Percentiles rank a stretch among this genome's conserved stretches.
phyloP scores from a whole-genome alignment of 1,284 basidiomycete species.

The Sanghuangporus baumii region DNA sequence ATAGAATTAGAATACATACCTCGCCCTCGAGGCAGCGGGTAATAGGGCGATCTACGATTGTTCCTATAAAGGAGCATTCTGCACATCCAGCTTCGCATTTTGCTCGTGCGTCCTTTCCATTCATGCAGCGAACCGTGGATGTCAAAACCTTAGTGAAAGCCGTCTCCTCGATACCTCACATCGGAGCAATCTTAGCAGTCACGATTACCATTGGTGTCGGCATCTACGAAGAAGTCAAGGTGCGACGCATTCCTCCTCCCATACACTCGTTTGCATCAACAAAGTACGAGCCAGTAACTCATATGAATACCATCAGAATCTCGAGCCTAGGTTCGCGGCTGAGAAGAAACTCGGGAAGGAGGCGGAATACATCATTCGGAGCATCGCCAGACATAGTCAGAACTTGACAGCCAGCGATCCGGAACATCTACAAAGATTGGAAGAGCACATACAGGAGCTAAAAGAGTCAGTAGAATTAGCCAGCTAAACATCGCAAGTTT shows the following conservation, averaged over 20 bases:
- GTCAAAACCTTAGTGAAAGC: not conserved
- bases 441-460: not conserved
- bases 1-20: too few species aligned
- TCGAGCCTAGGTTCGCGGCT: not conserved
- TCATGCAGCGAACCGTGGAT: not conserved
- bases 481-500: too few species aligned
- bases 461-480: not conserved
- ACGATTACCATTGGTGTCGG: not conserved
- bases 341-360: conserved; percentile 3
- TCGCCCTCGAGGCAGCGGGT: too few species aligned
- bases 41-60: too few species aligned
- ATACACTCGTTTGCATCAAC: not conserved
- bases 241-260: not conserved
- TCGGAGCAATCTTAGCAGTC: not conserved
- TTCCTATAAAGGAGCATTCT: too few species aligned
- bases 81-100: too few species aligned
- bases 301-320: not conserved
- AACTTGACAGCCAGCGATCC: not conserved
- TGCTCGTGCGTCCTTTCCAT: not conserved
- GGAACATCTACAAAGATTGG: not conserved
- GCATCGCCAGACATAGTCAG: not conserved
- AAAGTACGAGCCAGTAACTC: not conserved
- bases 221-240: not conserved
- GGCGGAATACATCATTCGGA: not conserved
- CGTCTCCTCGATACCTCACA: not conserved